Evolutionary conservation across 2,329 filamentous ascomycete species (phyloP).

Genomic region (Aspergillus pseudonomiae): DNA sequence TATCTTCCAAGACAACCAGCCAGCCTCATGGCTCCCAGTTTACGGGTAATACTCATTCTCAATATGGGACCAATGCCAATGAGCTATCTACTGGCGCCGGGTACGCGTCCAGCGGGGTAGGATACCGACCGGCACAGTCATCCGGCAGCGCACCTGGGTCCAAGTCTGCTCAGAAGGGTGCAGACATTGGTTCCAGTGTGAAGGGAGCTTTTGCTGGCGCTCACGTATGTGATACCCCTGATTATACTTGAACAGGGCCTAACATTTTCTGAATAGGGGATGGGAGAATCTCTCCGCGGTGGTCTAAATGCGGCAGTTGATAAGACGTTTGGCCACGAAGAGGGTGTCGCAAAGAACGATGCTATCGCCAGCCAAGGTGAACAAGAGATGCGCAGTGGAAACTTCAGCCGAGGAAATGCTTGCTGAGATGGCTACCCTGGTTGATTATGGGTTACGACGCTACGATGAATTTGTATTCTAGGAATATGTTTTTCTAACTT

Average conservation of each 20-base stretch:
- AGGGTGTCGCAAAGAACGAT: conserved; percentile 41
- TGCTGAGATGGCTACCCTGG: neutral
- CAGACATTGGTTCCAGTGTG: conserved; percentile 27
- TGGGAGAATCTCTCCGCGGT: conserved; percentile 46
- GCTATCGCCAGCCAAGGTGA: conserved; percentile 40
- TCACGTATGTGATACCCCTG: conserved; percentile 34
- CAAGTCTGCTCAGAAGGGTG: conserved; percentile 20
- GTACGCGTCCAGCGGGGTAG: conserved; percentile 11
- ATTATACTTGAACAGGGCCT: neutral
- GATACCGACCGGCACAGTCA: conserved; percentile 14
- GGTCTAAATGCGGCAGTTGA: conserved; percentile 42
- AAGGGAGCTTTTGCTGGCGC: conserved; percentile 35
- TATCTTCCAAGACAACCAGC: conserved; percentile 22
- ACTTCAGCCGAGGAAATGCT: conserved; percentile 23
- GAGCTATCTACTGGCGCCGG: neutral
- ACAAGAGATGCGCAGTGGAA: conserved; percentile 35
- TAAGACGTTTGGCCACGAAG: conserved; percentile 39
- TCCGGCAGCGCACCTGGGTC: conserved; percentile 18
- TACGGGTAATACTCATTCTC: neutral
- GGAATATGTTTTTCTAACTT: neutral
- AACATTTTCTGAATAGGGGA: conserved; percentile 30
- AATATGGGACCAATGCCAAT: conserved; percentile 13
- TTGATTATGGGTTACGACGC: neutral
- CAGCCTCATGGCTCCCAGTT: conserved; percentile 1
- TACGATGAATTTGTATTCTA: neutral